phyloP scores from a whole-genome alignment of 495 filamentous ascomycete species.

The Aspergillus asperescens region DNA sequence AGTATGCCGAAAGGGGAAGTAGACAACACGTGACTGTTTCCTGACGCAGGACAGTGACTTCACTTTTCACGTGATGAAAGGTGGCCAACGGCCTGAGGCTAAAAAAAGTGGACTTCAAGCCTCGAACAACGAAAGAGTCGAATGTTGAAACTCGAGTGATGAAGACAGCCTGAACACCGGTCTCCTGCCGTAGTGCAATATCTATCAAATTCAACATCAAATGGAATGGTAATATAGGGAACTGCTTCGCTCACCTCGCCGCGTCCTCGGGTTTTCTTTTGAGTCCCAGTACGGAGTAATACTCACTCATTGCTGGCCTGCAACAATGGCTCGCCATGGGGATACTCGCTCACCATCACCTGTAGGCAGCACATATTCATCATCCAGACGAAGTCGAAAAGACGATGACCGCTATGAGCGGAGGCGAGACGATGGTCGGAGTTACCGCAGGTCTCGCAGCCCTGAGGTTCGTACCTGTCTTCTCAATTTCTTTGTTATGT shows the following conservation, averaged over 20 bases:
- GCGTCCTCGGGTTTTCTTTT: slow-evolving; percentile 28
- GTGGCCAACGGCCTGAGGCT: slow-evolving; percentile 1
- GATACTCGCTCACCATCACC: slow-evolving; percentile 94
- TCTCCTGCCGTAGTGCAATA: neutral
- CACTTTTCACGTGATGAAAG: slow-evolving; percentile 5
- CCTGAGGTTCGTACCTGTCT: slow-evolving; percentile 54
- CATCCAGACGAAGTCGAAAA: slow-evolving; percentile 65
- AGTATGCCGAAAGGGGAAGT: slow-evolving; percentile 24
- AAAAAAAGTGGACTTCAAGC: neutral
- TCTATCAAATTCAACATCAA: slow-evolving; percentile 2
- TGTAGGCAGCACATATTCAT: slow-evolving; percentile 81
- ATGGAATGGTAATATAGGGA: slow-evolving; percentile 22
- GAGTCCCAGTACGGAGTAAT: slow-evolving; percentile 57
- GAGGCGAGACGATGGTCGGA: slow-evolving; percentile 57
- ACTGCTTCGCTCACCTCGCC: slow-evolving; percentile 15
- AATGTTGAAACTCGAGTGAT: neutral
- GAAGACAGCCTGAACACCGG: slow-evolving; percentile 11
- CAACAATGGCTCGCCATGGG: slow-evolving; percentile 83
- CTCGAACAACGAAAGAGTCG: neutral
- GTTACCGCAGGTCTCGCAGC: slow-evolving; percentile 65
- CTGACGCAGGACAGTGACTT: neutral
- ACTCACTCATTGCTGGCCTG: slow-evolving; percentile 59
- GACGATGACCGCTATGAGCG: slow-evolving; percentile 71
- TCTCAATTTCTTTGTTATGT: neutral
- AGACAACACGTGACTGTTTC: slow-evolving; percentile 13